Percentiles rank a stretch among this genome's conserved stretches.
phyloP scores from a whole-genome alignment of 108 stramenopile genomes.

The Seminavis robusta region DNA sequence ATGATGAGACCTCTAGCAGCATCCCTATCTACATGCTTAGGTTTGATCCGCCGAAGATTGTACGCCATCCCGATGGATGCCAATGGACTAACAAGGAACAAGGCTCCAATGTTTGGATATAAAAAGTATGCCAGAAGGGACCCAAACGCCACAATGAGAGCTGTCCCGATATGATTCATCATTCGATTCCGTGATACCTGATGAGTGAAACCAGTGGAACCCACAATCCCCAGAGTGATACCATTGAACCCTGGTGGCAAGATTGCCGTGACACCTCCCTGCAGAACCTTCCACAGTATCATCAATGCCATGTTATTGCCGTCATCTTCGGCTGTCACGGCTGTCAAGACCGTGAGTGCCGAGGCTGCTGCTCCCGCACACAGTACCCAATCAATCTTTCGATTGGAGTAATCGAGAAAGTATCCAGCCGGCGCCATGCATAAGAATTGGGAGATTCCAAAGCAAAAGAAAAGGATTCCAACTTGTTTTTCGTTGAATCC shows the following conservation, averaged over 20 bases:
- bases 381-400: constrained; percentile 51
- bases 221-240: constrained; percentile 75
- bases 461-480: constrained; percentile 65
- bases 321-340: constrained; percentile 43
- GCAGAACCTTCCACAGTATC: constrained; percentile 55
- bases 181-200: constrained; percentile 71
- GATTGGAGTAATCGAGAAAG: constrained; percentile 66
- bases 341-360: constrained; percentile 49
- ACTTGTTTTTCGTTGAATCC: constrained; percentile 65
- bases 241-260: constrained; percentile 71
- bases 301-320: constrained; percentile 60
- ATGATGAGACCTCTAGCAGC: constrained; percentile 59
- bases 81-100: constrained; percentile 70
- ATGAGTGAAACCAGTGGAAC: constrained; percentile 58
- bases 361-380: constrained; percentile 43
- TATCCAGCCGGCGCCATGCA: constrained; percentile 72
- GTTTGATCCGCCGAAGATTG: constrained; percentile 46
- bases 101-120: constrained; percentile 67
- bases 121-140: constrained; percentile 49
- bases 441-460: constrained; percentile 72
- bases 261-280: constrained; percentile 61
- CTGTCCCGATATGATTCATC: constrained; percentile 73
- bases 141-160: constrained; percentile 60
- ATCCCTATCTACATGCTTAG: constrained; percentile 63
- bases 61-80: constrained; percentile 54